Evolutionary conservation across 2,329 filamentous ascomycete genomes (phyloP).

Genomic region (Dactylonectria estremocensis): DNA sequence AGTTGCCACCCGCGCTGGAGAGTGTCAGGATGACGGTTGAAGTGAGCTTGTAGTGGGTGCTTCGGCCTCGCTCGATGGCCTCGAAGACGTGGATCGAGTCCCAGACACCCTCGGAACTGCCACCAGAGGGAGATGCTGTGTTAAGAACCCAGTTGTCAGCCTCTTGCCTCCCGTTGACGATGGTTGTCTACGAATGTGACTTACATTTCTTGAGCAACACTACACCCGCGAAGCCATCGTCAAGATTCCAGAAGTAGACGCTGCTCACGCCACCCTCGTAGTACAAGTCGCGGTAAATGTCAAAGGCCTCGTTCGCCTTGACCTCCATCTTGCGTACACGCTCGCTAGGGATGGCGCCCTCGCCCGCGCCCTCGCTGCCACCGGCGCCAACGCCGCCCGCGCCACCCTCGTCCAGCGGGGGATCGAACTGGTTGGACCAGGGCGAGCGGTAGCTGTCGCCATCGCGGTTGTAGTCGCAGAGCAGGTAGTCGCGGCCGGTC

Average conservation of each 20-base stretch:
- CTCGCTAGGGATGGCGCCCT: conserved; percentile 91
- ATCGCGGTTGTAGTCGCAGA: conserved; percentile 99
- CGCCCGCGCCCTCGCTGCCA: conserved; percentile 74
- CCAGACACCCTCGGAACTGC: conserved; percentile 85
- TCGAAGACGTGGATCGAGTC: conserved; percentile 99
- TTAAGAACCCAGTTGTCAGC: conserved; percentile 30
- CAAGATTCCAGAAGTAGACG: conserved; percentile 98
- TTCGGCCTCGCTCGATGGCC: conserved; percentile 91
- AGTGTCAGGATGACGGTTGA: conserved; percentile 96
- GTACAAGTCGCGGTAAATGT: conserved; percentile 96
- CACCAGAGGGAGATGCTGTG: conserved; percentile 76
- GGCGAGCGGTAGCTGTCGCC: conserved; percentile 97
- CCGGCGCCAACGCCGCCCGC: conserved; percentile 66
- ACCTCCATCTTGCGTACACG: conserved; percentile 94
- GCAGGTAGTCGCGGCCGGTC: conserved; percentile 93
- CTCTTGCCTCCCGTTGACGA: not conserved
- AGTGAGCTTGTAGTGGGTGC: conserved; percentile 97
- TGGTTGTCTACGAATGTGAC: conserved; percentile 39
- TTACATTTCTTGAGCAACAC: conserved; percentile 94
- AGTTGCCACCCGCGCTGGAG: conserved; percentile 69
- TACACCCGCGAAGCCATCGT: conserved; percentile 97
- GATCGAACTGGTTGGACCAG: conserved; percentile 99
- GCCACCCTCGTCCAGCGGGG: conserved; percentile 80
- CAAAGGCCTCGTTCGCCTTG: conserved; percentile 94
- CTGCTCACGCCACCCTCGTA: conserved; percentile 96